Conservation (phyloP, 805 yeast species). For the Yamadazyma tumulicola region DNA sequence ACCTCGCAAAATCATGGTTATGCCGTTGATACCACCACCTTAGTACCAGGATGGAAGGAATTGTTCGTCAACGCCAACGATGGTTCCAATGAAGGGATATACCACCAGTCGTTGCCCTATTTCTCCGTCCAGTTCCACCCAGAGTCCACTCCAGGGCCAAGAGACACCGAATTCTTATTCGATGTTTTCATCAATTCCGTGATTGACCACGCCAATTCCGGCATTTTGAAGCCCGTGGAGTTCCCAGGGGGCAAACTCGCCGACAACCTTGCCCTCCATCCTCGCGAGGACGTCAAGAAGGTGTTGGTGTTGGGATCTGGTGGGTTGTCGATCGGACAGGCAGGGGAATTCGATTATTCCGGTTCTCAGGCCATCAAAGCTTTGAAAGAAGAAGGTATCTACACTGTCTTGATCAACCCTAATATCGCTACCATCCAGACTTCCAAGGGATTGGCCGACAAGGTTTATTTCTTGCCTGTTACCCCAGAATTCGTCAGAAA, state of each 20-base stretch:
- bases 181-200: conserved; percentile 89
- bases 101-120: conserved; percentile 79
- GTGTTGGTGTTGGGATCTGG: conserved; percentile 95
- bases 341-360: conserved; percentile 96
- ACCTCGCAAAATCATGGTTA: conserved; percentile 99
- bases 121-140: conserved; percentile 99
- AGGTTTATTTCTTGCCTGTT: conserved; percentile 91
- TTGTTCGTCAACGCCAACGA: conserved; percentile 94
- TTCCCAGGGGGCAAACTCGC: conserved; percentile 87
- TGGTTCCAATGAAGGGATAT: conserved; percentile 97
- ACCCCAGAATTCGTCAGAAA: conserved; percentile 95
- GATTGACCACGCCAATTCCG: conserved; percentile 55
- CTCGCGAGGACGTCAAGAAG: conserved; percentile 81
- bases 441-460: conserved; percentile 91
- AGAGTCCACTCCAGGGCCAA: conserved; percentile 98
- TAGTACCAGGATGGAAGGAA: conserved; percentile 83
- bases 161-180: conserved; percentile 96
- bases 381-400: conserved; percentile 89
- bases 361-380: conserved; percentile 99
- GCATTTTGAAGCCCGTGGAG: conserved; percentile 62
- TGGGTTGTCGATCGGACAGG: conserved; percentile 95
- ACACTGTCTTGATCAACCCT: conserved; percentile 91
- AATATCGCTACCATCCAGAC: conserved; percentile 97
- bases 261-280: conserved; percentile 73
- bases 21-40: conserved; percentile 84